These are phyloP conservation scores for Aureoboletus auriporus DNA, from an alignment of 768 basidiomycete species.

Conservation along the genomic window DNA sequence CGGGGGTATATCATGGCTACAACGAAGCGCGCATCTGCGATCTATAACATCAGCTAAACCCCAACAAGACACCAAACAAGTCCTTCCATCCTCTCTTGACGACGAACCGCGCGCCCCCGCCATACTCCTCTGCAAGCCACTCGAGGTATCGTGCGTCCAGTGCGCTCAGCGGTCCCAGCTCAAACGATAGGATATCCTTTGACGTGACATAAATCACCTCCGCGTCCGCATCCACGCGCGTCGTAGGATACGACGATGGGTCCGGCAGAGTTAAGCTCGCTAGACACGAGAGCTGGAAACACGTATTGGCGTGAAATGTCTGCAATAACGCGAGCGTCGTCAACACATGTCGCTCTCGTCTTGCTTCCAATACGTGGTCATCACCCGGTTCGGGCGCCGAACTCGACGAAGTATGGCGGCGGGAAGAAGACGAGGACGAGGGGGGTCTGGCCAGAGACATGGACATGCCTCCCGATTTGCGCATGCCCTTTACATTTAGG, in stretches of 20 bases:
- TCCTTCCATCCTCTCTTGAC: constrained; percentile 48
- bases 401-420: constrained; percentile 32
- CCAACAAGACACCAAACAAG: constrained; percentile 40
- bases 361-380: constrained; percentile 10
- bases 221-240: constrained; percentile 7
- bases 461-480: constrained; percentile 49
- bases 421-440: constrained; percentile 22
- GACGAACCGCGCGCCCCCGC: constrained; percentile 36
- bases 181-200: constrained; percentile 62
- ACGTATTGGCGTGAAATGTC: constrained; percentile 63
- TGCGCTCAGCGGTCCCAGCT: constrained; percentile 69
- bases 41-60: constrained; percentile 30
- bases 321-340: constrained; percentile 60
- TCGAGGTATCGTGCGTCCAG: constrained; percentile 73
- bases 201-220: constrained; percentile 47
- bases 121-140: constrained; percentile 71
- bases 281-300: constrained; percentile 51
- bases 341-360: constrained; percentile 26
- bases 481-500: constrained; percentile 35
- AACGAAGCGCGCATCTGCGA: neutral
- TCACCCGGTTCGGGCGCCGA: constrained; percentile 8
- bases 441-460: neutral
- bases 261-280: constrained; percentile 23
- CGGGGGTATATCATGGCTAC: neutral
- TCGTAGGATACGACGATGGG: neutral